phyloP scores from a whole-genome alignment of 495 filamentous ascomycete species.

The Bryoglossum gracile region DNA sequence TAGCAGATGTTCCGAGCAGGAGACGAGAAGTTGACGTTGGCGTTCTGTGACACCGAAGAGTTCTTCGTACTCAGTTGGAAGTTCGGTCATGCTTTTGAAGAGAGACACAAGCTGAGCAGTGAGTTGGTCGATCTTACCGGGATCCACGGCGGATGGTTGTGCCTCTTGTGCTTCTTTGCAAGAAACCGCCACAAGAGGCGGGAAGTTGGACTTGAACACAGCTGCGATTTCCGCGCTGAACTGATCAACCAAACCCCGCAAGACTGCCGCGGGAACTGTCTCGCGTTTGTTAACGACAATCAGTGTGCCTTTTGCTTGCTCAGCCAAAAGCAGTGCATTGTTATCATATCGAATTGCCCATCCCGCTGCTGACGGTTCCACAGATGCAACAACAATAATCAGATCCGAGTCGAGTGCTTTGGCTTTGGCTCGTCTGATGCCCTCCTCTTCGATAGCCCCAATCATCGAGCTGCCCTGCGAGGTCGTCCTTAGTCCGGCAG shows the following conservation, averaged over 20 bases:
- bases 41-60: slow-evolving; percentile 86
- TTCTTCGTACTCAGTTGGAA: slow-evolving; percentile 56
- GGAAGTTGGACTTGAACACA: slow-evolving; percentile 14
- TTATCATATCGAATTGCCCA: slow-evolving; percentile 38
- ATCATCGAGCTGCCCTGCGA: slow-evolving; percentile 31
- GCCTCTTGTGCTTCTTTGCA: slow-evolving; percentile 38
- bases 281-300: slow-evolving; percentile 84
- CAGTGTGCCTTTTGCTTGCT: slow-evolving; percentile 52
- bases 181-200: slow-evolving; percentile 49
- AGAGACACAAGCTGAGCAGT: slow-evolving; percentile 56
- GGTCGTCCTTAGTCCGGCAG: slow-evolving; percentile 65
- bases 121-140: slow-evolving; percentile 62
- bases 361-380: slow-evolving; percentile 42
- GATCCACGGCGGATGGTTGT: slow-evolving; percentile 23
- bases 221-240: not conserved
- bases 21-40: slow-evolving; percentile 71
- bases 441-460: slow-evolving; percentile 78
- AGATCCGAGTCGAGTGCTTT: slow-evolving; percentile 81
- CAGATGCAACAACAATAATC: slow-evolving; percentile 69
- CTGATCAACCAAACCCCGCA: not conserved
- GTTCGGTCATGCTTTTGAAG: slow-evolving; percentile 67
- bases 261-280: slow-evolving; percentile 28
- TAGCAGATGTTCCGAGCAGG: slow-evolving; percentile 61
- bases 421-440: slow-evolving; percentile 77
- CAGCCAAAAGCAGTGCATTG: slow-evolving; percentile 39